Percentiles rank a stretch among this genome's conserved stretches.
These are phyloP conservation scores for Excoecaria cochinchinensis DNA, from an alignment of 345 rosid genomes.

Conservation along the genomic window DNA sequence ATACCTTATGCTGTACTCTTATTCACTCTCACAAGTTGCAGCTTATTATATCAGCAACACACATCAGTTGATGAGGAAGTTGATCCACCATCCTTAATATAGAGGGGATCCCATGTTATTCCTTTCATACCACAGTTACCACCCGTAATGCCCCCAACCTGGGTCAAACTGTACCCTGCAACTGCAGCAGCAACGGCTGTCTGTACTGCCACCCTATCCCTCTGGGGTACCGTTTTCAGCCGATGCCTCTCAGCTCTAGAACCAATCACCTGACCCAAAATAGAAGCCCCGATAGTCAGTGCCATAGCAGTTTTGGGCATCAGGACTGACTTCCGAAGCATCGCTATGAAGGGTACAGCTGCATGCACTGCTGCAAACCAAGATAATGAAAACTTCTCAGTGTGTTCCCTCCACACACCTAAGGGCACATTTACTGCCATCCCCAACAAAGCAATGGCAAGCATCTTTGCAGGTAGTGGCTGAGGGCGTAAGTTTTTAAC, in stretches of 20 bases:
- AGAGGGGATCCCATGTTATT: constrained; percentile 21
- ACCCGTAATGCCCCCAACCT: constrained; percentile 18
- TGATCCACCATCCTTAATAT: constrained; percentile 4
- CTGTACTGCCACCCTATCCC: constrained; percentile 23
- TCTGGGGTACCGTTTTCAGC: constrained; percentile 42
- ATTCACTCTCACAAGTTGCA: not conserved
- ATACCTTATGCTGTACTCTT: too few relatives aligned
- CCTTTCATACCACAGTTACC: constrained; percentile 40
- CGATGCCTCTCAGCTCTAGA: constrained; percentile 83
- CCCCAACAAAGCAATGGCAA: constrained; percentile 74
- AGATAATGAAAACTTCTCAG: constrained; percentile 64
- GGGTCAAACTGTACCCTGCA: constrained; percentile 24
- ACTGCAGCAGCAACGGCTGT: constrained; percentile 28
- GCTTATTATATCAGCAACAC: constrained; percentile 13
- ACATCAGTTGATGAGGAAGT: constrained; percentile 11
- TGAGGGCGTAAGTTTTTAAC: constrained; percentile 77
- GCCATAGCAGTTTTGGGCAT: constrained; percentile 94
- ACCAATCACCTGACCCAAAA: constrained; percentile 82
- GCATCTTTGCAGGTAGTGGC: constrained; percentile 82
- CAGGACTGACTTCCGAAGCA: constrained; percentile 79
- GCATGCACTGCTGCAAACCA: constrained; percentile 93
- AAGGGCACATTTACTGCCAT: constrained; percentile 86
- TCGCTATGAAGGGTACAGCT: constrained; percentile 90
- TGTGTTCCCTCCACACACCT: constrained; percentile 90
- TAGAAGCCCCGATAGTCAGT: constrained; percentile 79